A percentile compares a stretch with the other conserved stretches of the same genome.
phyloP scores from a whole-genome alignment of 2,329 filamentous ascomycete species.

The Diaporthe aspalathi region DNA sequence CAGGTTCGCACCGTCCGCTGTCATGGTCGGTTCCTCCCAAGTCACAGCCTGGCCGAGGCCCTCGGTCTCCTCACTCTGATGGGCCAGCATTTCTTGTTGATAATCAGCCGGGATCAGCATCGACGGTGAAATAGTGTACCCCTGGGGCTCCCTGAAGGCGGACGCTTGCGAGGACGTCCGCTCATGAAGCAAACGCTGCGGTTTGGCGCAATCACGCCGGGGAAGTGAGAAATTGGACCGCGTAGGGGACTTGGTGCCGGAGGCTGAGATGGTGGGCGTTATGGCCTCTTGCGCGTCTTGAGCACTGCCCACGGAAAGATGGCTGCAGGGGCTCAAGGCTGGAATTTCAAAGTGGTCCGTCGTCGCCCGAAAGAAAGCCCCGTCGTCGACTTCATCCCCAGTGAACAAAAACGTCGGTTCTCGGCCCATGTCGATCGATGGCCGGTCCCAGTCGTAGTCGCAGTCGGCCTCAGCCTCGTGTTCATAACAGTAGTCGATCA shows the following conservation, averaged over 20 bases:
- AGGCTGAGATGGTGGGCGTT: conserved; percentile 54
- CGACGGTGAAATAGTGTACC: conserved; percentile 69
- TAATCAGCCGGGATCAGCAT: conserved; percentile 72
- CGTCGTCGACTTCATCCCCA: conserved; percentile 40
- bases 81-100: conserved; percentile 63
- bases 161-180: conserved; percentile 60
- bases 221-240: conserved; percentile 66
- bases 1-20: conserved; percentile 48
- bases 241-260: conserved; percentile 53
- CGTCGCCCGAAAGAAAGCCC: conserved; percentile 37
- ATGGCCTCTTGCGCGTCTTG: conserved; percentile 55
- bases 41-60: conserved; percentile 47
- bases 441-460: conserved; percentile 73
- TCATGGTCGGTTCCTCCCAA: conserved; percentile 51
- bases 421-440: conserved; percentile 61
- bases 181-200: conserved; percentile 49
- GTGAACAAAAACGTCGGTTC: conserved; percentile 41
- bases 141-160: conserved; percentile 69
- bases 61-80: conserved; percentile 50
- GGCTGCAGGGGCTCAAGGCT: conserved; percentile 61
- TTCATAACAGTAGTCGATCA: conserved; percentile 78
- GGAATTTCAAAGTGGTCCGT: conserved; percentile 56
- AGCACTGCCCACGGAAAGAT: conserved; percentile 41
- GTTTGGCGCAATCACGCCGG: conserved; percentile 48
- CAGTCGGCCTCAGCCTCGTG: conserved; percentile 75